Evolutionary conservation across 441 rosid genomes (phyloP).

Genomic region (Populus trichocarpa): DNA sequence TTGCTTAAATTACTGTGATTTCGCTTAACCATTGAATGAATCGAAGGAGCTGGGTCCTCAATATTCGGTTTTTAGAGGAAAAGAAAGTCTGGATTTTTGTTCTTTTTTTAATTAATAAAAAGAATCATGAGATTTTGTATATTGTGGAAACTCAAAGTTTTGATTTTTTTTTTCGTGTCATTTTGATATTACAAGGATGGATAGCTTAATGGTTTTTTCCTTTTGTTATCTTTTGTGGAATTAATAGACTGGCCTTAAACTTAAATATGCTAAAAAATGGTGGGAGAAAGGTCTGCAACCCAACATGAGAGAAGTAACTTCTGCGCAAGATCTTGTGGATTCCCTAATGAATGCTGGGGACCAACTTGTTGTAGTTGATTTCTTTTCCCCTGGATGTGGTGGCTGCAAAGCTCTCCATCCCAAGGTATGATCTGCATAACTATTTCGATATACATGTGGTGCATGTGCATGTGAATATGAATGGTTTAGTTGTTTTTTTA

Average conservation of each 20-base stretch:
- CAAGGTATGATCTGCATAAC: constrained; percentile 41
- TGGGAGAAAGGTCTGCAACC: constrained; percentile 80
- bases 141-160: neutral
- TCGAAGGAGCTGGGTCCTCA: neutral
- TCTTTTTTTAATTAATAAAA: neutral
- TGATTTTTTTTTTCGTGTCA: neutral
- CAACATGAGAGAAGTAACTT: constrained; percentile 78
- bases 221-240: constrained; percentile 33
- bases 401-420: constrained; percentile 98
- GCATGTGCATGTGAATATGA: neutral
- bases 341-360: constrained; percentile 68
- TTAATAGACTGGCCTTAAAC: constrained; percentile 42
- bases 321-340: constrained; percentile 82
- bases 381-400: constrained; percentile 96
- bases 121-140: neutral
- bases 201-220: neutral
- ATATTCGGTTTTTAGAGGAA: neutral
- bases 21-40: neutral
- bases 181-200: neutral
- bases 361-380: constrained; percentile 75
- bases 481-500: neutral
- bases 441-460: neutral
- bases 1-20: neutral
- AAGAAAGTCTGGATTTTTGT: neutral
- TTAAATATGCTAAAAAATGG: constrained; percentile 65